These are phyloP conservation scores for Tetracentron sinense DNA, from an alignment of 164 flowering plant genomes.

Conservation along the genomic window DNA sequence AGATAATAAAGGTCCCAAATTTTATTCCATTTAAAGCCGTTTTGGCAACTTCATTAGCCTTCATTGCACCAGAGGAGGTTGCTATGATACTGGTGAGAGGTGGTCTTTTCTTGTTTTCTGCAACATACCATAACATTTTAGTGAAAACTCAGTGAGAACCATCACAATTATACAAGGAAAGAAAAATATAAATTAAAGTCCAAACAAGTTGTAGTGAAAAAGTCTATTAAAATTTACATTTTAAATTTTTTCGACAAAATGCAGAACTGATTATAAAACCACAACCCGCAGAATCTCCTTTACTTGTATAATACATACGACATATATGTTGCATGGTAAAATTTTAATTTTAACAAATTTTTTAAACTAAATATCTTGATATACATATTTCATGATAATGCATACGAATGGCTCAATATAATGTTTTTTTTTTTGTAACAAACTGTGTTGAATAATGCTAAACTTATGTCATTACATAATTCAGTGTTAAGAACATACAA, in stretches of 20 bases:
- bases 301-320: background rate
- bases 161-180: too few species aligned
- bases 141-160: background rate
- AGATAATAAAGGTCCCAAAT: conserved; percentile 57
- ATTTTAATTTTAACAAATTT: background rate
- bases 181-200: background rate
- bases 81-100: conserved; percentile 64
- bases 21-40: conserved; percentile 75
- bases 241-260: too few species aligned
- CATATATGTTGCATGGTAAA: too few species aligned
- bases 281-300: background rate
- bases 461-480: too few species aligned
- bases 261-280: background rate
- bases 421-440: too few species aligned
- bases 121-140: background rate
- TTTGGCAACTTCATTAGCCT: too few species aligned
- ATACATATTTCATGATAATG: too few species aligned
- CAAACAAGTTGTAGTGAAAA: background rate
- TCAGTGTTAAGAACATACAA: too few species aligned
- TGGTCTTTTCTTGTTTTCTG: conserved; percentile 58
- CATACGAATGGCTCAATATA: too few species aligned
- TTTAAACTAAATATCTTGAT: background rate
- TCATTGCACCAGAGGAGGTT: too few species aligned
- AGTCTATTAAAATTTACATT: background rate
- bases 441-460: too few species aligned